Percentiles rank a stretch among this genome's conserved stretches.
Conservation (phyloP, 495 filamentous ascomycete genomes). For the Trichoderma asperelloides region DNA sequence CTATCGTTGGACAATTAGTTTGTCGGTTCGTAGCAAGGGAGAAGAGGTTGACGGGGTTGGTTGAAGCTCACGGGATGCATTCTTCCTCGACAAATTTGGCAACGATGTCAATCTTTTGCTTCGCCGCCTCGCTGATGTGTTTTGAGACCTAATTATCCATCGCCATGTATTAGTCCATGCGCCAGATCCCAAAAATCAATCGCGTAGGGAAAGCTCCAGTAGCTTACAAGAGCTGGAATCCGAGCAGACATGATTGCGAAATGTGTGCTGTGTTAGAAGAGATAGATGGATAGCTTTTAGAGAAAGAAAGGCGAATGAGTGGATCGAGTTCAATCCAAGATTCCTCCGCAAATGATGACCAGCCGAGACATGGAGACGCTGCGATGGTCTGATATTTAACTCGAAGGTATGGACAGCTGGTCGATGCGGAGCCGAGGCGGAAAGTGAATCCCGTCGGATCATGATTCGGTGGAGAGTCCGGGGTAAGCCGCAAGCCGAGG, state of each 20-base stretch:
- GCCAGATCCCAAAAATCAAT: not conserved
- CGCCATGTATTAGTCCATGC: conserved; percentile 13
- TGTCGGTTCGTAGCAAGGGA: conserved; percentile 11
- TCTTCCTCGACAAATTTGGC: conserved; percentile 96
- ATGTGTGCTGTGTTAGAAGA: not conserved
- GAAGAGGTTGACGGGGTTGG: conserved; percentile 14
- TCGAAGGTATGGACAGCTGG: not conserved
- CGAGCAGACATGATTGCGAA: conserved; percentile 48
- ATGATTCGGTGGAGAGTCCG: not conserved
- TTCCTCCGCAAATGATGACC: not conserved
- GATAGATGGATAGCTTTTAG: not conserved
- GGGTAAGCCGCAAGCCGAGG: conserved; percentile 7
- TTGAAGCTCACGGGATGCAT: conserved; percentile 59
- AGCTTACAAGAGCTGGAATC: conserved; percentile 58
- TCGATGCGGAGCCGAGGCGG: conserved; percentile 4
- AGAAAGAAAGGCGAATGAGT: not conserved
- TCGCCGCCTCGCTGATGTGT: conserved; percentile 71
- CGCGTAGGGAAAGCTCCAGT: conserved; percentile 12
- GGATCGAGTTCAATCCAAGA: not conserved
- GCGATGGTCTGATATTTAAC: conserved; percentile 5
- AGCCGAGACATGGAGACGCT: not conserved
- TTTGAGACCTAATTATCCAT: conserved; percentile 36
- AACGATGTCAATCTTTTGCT: conserved; percentile 59
- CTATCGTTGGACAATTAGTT: conserved; percentile 14
- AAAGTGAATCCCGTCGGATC: not conserved